phyloP scores from a whole-genome alignment of 2,329 filamentous ascomycete species.

The Stylonectria norvegica region DNA sequence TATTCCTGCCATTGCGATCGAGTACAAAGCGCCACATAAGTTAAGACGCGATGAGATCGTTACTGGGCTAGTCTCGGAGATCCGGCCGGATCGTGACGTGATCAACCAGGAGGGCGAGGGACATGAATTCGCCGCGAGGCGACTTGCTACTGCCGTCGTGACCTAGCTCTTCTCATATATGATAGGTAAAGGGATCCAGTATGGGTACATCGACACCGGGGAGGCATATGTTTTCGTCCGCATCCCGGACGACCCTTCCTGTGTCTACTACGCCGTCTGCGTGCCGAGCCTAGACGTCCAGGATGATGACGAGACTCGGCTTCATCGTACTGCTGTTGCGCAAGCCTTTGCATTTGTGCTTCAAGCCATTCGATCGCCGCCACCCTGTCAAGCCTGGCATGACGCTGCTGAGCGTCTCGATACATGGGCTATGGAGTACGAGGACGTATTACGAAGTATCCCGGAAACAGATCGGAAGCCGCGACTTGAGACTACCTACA shows the following conservation, averaged over 20 bases:
- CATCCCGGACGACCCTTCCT: constrained; percentile 32
- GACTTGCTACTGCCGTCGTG: not conserved
- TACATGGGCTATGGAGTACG: constrained; percentile 34
- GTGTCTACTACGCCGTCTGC: constrained; percentile 32
- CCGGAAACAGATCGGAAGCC: constrained; percentile 19
- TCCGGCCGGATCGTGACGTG: not conserved
- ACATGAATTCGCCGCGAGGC: not conserved
- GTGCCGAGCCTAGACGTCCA: constrained; percentile 35
- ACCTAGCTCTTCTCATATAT: not conserved
- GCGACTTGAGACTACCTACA: constrained; percentile 21
- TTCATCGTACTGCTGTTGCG: constrained; percentile 36
- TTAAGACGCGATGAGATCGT: constrained; percentile 31
- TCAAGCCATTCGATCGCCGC: constrained; percentile 28
- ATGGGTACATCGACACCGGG: constrained; percentile 35
- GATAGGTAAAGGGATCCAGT: constrained; percentile 25
- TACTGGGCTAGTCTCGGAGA: constrained; percentile 1
- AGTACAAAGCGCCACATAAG: constrained; percentile 40
- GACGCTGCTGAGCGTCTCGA: constrained; percentile 27
- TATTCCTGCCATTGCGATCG: constrained; percentile 30
- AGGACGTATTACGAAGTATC: constrained; percentile 28
- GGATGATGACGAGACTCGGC: constrained; percentile 30
- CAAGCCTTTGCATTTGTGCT: constrained; percentile 39
- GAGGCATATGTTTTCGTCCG: constrained; percentile 34
- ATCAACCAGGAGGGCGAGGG: not conserved
- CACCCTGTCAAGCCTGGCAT: constrained; percentile 30